Conservation (phyloP, 495 filamentous ascomycete genomes). For the Aspergillus kassunensis region DNA sequence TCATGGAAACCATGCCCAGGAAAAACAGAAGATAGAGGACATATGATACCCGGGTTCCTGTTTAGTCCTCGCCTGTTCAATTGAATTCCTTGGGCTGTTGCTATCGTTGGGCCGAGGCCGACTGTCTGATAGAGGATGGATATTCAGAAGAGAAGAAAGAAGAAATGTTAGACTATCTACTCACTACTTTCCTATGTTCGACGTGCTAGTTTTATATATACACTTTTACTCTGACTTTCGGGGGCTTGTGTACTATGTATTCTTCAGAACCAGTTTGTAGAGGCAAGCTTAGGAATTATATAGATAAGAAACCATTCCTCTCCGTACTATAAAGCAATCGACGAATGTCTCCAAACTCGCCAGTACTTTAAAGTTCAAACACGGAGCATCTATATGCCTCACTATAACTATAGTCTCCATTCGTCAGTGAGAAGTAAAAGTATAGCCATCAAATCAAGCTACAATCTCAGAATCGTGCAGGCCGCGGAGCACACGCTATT, state of each 20-base stretch:
- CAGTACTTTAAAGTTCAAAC: too few relatives aligned
- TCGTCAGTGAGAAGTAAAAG: too few relatives aligned
- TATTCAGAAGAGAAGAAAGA: not conserved
- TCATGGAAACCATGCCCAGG: not conserved
- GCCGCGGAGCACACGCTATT: not conserved
- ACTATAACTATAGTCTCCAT: too few relatives aligned
- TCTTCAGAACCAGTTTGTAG: too few relatives aligned
- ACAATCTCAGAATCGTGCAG: not conserved
- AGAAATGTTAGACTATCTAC: slow-evolving; percentile 15
- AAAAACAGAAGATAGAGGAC: not conserved
- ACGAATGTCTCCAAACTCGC: too few relatives aligned
- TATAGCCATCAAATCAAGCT: too few relatives aligned
- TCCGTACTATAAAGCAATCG: too few relatives aligned
- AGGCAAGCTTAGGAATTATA: too few relatives aligned
- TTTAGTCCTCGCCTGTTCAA: not conserved
- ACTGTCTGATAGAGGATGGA: not conserved
- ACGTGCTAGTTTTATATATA: slow-evolving; percentile 11
- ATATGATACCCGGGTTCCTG: not conserved
- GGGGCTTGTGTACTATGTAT: too few relatives aligned
- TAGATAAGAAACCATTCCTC: too few relatives aligned
- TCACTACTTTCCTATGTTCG: slow-evolving; percentile 5
- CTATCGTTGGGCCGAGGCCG: not conserved
- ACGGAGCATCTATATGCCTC: too few relatives aligned
- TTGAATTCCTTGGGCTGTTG: not conserved
- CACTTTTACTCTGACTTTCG: slow-evolving; percentile 9